Conservation (phyloP, 1,284 basidiomycete genomes). For the Malassezia nana region DNA sequence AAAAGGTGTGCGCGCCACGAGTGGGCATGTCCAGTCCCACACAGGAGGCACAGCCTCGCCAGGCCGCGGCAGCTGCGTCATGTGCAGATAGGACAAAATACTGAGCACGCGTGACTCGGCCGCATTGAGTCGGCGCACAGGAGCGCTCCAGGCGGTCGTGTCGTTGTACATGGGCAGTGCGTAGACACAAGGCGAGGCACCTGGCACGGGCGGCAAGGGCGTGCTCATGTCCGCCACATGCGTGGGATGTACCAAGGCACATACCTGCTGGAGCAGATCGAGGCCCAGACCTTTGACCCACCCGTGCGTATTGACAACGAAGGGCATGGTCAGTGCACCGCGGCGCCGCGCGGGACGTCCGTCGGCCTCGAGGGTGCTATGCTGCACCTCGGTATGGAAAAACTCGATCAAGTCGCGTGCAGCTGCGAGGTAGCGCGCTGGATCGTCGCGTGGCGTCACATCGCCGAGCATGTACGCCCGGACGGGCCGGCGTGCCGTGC, state of each 20-base stretch:
- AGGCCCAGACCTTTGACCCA: slow-evolving; percentile 90
- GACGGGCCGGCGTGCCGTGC: slow-evolving; percentile 56
- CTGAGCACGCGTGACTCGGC: slow-evolving; percentile 27
- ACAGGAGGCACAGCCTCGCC: slow-evolving; percentile 6
- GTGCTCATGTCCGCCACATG: slow-evolving; percentile 55
- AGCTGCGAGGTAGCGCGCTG: slow-evolving; percentile 66
- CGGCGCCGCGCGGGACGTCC: background rate
- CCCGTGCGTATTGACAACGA: slow-evolving; percentile 91
- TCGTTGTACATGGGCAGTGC: slow-evolving; percentile 3
- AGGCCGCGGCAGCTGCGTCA: slow-evolving; percentile 8
- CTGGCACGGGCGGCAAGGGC: background rate
- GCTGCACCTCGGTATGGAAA: slow-evolving; percentile 48
- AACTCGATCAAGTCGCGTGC: slow-evolving; percentile 61
- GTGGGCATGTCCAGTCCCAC: slow-evolving; percentile 64
- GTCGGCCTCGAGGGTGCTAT: background rate
- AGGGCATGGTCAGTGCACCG: slow-evolving; percentile 52
- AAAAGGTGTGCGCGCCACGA: slow-evolving; percentile 51
- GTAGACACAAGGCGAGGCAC: background rate
- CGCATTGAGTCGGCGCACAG: slow-evolving; percentile 20
- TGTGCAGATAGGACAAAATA: slow-evolving; percentile 35
- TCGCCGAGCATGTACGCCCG: slow-evolving; percentile 76
- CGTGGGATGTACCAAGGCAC: slow-evolving; percentile 59
- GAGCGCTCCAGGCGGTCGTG: slow-evolving; percentile 8
- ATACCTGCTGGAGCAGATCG: slow-evolving; percentile 64
- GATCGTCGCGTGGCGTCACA: slow-evolving; percentile 65